Conservation (phyloP, 2,329 filamentous ascomycete genomes). For the Colletotrichum lentis region DNA sequence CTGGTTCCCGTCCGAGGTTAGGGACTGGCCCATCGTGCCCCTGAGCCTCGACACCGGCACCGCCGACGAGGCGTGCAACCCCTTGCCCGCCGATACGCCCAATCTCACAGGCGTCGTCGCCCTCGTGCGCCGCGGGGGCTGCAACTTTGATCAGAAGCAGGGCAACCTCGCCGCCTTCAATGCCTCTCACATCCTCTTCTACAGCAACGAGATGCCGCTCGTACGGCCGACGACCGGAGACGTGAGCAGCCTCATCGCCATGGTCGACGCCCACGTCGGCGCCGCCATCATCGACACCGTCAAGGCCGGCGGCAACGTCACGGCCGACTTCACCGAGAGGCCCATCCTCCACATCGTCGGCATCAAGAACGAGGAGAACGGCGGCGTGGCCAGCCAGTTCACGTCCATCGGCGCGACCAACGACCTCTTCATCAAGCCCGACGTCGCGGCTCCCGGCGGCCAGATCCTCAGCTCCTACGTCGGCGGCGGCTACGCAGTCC, state of each 20-base stretch:
- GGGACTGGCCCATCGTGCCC: slow-evolving; percentile 43
- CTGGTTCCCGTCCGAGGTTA: slow-evolving; percentile 29
- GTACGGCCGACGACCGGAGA: slow-evolving; percentile 24
- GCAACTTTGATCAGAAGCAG: slow-evolving; percentile 49
- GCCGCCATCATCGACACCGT: slow-evolving; percentile 39
- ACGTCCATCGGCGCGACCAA: slow-evolving; percentile 53
- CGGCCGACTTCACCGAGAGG: slow-evolving; percentile 38
- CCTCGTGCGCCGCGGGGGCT: slow-evolving; percentile 53
- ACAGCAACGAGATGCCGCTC: slow-evolving; percentile 44
- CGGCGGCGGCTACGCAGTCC: slow-evolving; percentile 48
- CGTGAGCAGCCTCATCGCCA: slow-evolving; percentile 30
- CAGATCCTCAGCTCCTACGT: slow-evolving; percentile 54
- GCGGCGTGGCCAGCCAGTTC: slow-evolving; percentile 47
- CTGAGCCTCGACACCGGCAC: slow-evolving; percentile 39
- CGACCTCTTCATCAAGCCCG: slow-evolving; percentile 51
- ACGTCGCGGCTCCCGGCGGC: slow-evolving; percentile 51
- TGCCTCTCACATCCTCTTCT: slow-evolving; percentile 53
- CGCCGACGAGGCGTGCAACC: slow-evolving; percentile 49
- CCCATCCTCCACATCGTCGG: slow-evolving; percentile 37
- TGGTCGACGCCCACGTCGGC: slow-evolving; percentile 35
- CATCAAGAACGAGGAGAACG: slow-evolving; percentile 39
- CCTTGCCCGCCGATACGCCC: slow-evolving; percentile 49
- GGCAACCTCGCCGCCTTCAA: slow-evolving; percentile 50
- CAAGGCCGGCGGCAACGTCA: slow-evolving; percentile 35
- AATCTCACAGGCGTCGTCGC: slow-evolving; percentile 53